A percentile compares a stretch with the other conserved stretches of the same genome.
phyloP scores from a whole-genome alignment of 345 rosid species.

The Euphorbia peplus region DNA sequence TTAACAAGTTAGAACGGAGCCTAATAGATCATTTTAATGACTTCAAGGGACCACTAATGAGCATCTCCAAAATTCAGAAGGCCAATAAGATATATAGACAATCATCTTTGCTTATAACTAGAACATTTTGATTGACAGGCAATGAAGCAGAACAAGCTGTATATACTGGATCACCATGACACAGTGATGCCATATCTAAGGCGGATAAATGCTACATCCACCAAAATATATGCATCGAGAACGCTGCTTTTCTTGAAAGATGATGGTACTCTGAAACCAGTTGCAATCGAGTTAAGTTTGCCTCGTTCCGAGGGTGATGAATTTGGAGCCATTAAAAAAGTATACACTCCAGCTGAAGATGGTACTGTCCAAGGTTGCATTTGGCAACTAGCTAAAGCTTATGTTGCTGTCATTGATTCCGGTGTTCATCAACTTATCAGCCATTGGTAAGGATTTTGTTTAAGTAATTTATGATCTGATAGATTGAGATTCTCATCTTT shows the following conservation, averaged over 20 bases:
- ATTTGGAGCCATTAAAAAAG: slow-evolving; percentile 58
- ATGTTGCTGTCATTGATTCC: slow-evolving; percentile 78
- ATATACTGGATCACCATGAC: slow-evolving; percentile 82
- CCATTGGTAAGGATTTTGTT: slow-evolving; percentile 56
- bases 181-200: slow-evolving; percentile 69
- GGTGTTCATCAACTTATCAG: slow-evolving; percentile 89
- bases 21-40: no score
- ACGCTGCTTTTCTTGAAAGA: slow-evolving; percentile 73
- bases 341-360: slow-evolving; percentile 65
- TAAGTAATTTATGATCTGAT: no score
- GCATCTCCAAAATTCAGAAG: no score
- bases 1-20: no score
- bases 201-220: slow-evolving; percentile 56
- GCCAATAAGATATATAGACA: no score
- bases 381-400: slow-evolving; percentile 93
- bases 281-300: slow-evolving; percentile 74
- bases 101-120: neutral
- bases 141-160: slow-evolving; percentile 50
- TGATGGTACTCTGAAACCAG: slow-evolving; percentile 79
- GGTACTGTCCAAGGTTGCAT: slow-evolving; percentile 51
- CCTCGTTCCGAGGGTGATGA: slow-evolving; percentile 69
- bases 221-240: slow-evolving; percentile 68
- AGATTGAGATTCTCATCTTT: no score
- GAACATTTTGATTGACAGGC: slow-evolving; percentile 41
- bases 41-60: no score